Percentiles rank a stretch among this genome's conserved stretches.
These are phyloP conservation scores for Microthyrium microscopicum DNA, from an alignment of 2,329 filamentous ascomycete species.

Conservation along the genomic window DNA sequence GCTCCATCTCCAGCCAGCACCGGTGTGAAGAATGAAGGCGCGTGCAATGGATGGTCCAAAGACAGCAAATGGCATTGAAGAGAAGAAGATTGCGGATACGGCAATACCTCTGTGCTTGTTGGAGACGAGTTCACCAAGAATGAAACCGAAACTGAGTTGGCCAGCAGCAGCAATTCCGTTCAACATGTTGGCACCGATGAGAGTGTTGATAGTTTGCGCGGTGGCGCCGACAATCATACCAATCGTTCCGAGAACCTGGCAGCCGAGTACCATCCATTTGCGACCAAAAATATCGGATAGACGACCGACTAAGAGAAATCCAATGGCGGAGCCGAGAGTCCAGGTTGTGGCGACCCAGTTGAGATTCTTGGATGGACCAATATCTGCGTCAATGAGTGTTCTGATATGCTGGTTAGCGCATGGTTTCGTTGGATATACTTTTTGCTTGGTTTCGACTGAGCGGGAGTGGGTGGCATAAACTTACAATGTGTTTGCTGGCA, in stretches of 20 bases:
- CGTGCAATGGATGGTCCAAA: constrained; percentile 32
- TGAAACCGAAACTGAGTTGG: constrained; percentile 26
- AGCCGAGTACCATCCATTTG: constrained; percentile 24
- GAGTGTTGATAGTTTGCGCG: constrained; percentile 19
- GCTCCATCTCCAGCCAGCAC: constrained; percentile 30
- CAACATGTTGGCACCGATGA: constrained; percentile 23
- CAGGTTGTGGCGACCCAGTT: constrained; percentile 19
- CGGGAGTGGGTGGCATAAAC: too few species aligned
- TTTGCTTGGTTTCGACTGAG: too few species aligned
- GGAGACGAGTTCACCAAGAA: constrained; percentile 28
- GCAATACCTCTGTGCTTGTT: constrained; percentile 22
- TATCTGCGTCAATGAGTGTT: constrained; percentile 7
- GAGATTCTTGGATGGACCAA: constrained; percentile 10
- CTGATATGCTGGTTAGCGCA: too few species aligned
- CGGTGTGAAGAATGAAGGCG: constrained; percentile 27
- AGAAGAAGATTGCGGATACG: constrained; percentile 13
- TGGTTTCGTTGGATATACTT: background rate
- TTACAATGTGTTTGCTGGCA: constrained; percentile 16
- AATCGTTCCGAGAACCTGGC: constrained; percentile 19
- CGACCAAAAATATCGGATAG: constrained; percentile 28
- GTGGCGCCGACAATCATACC: constrained; percentile 23
- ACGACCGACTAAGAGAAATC: constrained; percentile 26
- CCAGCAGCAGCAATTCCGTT: constrained; percentile 25
- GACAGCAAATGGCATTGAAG: constrained; percentile 15
- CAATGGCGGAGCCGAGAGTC: constrained; percentile 24